These are phyloP conservation scores for Alloascoidea africana DNA, from an alignment of 805 yeast species.

Conservation along the genomic window DNA sequence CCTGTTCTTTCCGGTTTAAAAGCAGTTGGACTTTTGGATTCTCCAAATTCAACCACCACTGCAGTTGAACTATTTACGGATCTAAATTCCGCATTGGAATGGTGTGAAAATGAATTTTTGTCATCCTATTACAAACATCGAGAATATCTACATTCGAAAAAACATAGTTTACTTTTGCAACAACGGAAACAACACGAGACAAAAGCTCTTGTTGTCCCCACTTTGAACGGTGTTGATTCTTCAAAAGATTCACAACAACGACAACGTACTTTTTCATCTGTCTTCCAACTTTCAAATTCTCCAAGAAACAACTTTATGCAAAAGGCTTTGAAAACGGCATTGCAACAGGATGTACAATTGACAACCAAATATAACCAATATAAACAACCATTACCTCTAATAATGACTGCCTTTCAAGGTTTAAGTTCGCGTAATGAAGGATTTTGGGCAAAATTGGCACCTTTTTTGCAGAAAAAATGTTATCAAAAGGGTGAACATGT, in stretches of 20 bases:
- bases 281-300: slow-evolving; percentile 8
- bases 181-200: slow-evolving; percentile 4
- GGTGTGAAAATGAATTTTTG: slow-evolving; percentile 91
- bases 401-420: slow-evolving; percentile 51
- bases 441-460: slow-evolving; percentile 53
- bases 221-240: neutral
- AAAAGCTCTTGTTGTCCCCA: neutral
- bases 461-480: slow-evolving; percentile 35
- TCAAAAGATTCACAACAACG: neutral
- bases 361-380: slow-evolving; percentile 18
- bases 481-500: slow-evolving; percentile 29
- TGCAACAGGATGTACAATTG: slow-evolving; percentile 15
- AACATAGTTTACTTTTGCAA: slow-evolving; percentile 2
- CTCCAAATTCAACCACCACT: slow-evolving; percentile 11
- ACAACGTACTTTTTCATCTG: slow-evolving; percentile 3
- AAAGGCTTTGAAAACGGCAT: slow-evolving; percentile 18
- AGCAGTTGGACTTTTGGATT: slow-evolving; percentile 72
- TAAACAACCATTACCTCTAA: slow-evolving; percentile 44
- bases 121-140: slow-evolving; percentile 35
- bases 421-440: slow-evolving; percentile 30
- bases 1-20: slow-evolving; percentile 54
- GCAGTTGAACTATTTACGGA: slow-evolving; percentile 54
- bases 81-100: slow-evolving; percentile 79
- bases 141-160: slow-evolving; percentile 9
- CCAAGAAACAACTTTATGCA: slow-evolving; percentile 14